phyloP scores from a whole-genome alignment of 1,284 basidiomycete genomes.

The Stygiomarasmius scandens region DNA sequence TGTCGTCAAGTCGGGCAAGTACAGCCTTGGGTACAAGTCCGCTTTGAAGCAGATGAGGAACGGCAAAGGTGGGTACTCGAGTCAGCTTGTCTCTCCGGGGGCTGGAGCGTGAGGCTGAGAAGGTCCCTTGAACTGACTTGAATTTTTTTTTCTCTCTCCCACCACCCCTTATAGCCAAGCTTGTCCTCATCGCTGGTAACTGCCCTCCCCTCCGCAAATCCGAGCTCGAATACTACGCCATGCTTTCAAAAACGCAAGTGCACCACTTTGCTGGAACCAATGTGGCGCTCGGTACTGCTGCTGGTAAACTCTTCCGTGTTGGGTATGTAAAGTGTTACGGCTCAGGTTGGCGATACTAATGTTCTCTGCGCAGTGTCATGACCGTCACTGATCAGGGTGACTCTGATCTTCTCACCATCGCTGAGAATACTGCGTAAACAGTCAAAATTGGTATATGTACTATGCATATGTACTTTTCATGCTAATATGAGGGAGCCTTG shows the following conservation, averaged over 20 bases:
- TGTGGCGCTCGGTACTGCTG: conserved; percentile 97
- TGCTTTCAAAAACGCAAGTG: conserved; percentile 97
- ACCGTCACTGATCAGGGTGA: conserved; percentile 97
- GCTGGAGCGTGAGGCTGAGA: conserved; percentile 97
- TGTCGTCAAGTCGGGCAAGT: conserved; percentile 97
- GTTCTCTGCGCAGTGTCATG: conserved; percentile 76
- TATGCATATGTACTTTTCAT: background rate
- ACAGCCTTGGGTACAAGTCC: conserved; percentile 93
- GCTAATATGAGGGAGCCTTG: background rate
- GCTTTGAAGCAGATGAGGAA: conserved; percentile 98
- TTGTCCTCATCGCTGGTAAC: conserved; percentile 98
- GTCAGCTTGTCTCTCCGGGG: conserved; percentile 59
- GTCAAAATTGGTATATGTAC: background rate
- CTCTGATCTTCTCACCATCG: conserved; percentile 87
- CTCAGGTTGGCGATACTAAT: conserved; percentile 1
- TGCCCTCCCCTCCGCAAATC: conserved; percentile 99
- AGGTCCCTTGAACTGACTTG: conserved; percentile 83
- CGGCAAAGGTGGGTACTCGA: conserved; percentile 85
- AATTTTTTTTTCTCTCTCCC: background rate
- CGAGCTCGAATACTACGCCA: conserved; percentile 99
- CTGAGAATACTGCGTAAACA: conserved; percentile 56
- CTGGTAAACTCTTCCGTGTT: conserved; percentile 99
- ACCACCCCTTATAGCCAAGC: conserved; percentile 76
- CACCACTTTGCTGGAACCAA: conserved; percentile 98
- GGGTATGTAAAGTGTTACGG: conserved; percentile 60